phyloP scores from a whole-genome alignment of 1,139 yeast species.

The Hansenula anomala region DNA sequence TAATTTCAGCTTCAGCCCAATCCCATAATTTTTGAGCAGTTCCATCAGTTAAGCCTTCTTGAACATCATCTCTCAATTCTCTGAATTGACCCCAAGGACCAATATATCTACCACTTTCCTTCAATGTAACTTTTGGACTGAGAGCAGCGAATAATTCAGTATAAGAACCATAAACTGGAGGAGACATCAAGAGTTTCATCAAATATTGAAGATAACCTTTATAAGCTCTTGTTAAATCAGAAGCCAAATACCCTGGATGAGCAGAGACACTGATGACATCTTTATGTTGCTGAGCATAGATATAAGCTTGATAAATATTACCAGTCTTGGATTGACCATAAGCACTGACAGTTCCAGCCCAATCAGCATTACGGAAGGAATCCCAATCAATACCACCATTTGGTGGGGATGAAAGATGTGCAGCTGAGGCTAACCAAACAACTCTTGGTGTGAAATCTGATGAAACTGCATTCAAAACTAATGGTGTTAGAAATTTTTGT shows the following conservation, averaged over 20 bases:
- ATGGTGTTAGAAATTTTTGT: conserved; percentile 39
- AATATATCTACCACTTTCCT: conserved; percentile 25
- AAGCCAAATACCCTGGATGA: conserved; percentile 14
- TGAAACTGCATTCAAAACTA: conserved; percentile 25
- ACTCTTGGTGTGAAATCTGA: conserved; percentile 29
- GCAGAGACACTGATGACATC: conserved; percentile 26
- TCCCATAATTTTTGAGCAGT: conserved; percentile 27
- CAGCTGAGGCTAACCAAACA: conserved; percentile 43
- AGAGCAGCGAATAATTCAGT: conserved; percentile 33
- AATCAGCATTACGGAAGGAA: conserved; percentile 12
- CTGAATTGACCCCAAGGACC: conserved; percentile 32
- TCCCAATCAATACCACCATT: conserved; percentile 39
- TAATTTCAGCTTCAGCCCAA: conserved; percentile 24
- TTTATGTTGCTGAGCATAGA: conserved; percentile 36
- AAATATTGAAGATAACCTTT: too few relatives aligned
- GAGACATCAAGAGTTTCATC: conserved; percentile 16
- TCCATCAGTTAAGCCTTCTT: conserved; percentile 23
- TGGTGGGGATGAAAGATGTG: conserved; percentile 32
- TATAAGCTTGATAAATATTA: conserved; percentile 35
- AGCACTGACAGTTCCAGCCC: conserved; percentile 2
- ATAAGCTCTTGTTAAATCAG: too few relatives aligned
- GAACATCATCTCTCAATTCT: conserved; percentile 25
- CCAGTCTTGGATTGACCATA: conserved; percentile 49
- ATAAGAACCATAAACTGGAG: conserved; percentile 34
- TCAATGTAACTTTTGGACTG: conserved; percentile 26